Percentiles rank a stretch among this genome's conserved stretches.
These are phyloP conservation scores for Podila epigama DNA, from an alignment of 192 early-diverging fungal genomes.

Conservation along the genomic window DNA sequence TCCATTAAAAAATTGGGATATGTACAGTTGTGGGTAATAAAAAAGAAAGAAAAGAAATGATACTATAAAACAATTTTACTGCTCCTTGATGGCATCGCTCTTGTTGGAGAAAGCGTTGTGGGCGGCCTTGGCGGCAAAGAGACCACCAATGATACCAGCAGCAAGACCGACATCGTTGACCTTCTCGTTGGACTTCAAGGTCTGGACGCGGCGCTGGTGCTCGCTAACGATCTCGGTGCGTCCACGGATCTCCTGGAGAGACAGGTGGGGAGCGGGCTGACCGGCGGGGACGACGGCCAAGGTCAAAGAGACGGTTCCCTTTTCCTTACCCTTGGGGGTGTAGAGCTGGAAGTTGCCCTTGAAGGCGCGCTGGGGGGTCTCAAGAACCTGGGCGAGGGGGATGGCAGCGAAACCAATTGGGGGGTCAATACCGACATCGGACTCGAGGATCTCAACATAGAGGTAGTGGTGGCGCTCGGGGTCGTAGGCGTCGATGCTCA, in stretches of 20 bases:
- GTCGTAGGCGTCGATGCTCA: background rate
- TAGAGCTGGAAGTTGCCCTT: background rate
- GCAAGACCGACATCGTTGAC: background rate
- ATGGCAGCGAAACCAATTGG: constrained; percentile 3
- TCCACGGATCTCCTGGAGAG: background rate
- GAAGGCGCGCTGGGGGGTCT: background rate
- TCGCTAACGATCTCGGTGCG: background rate
- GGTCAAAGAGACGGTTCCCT: background rate
- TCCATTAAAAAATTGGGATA: too few relatives aligned
- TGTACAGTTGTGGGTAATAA: background rate
- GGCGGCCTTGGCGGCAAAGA: background rate
- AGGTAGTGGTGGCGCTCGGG: background rate
- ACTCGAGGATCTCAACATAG: background rate
- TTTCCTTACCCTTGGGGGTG: constrained; percentile 1
- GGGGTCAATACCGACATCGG: background rate
- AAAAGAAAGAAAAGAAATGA: background rate
- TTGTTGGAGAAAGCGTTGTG: background rate
- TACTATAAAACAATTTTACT: too few relatives aligned
- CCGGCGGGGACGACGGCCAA: background rate
- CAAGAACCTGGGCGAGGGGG: background rate
- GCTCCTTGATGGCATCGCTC: background rate
- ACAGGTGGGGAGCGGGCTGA: background rate
- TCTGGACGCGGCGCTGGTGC: background rate
- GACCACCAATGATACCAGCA: background rate
- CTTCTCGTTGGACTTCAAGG: constrained; percentile 1